phyloP scores from a whole-genome alignment of 805 yeast species.

The Zygoascus bituminiphila region DNA sequence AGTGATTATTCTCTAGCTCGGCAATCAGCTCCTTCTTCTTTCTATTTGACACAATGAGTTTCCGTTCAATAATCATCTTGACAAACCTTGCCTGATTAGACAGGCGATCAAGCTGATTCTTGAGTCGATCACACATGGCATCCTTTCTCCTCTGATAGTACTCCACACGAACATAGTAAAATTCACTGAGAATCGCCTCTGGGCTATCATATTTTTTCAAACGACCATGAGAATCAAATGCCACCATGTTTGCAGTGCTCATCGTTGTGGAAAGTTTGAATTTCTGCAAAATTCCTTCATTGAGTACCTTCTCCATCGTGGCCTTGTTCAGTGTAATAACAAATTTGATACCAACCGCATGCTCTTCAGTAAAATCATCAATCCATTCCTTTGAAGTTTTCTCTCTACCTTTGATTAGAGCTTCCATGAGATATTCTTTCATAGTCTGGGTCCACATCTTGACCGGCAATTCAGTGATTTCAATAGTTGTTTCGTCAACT shows the following conservation, averaged over 20 bases:
- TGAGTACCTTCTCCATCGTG: slow-evolving; percentile 73
- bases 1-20: slow-evolving; percentile 54
- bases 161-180: slow-evolving; percentile 77
- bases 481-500: slow-evolving; percentile 68
- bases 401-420: slow-evolving; percentile 49
- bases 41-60: slow-evolving; percentile 65
- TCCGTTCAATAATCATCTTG: slow-evolving; percentile 74
- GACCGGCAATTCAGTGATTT: slow-evolving; percentile 87
- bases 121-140: slow-evolving; percentile 54
- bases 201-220: slow-evolving; percentile 73
- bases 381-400: slow-evolving; percentile 61
- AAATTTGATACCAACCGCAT: slow-evolving; percentile 68
- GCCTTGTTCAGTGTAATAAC: slow-evolving; percentile 64
- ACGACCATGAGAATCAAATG: slow-evolving; percentile 84
- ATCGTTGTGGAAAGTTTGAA: slow-evolving; percentile 69
- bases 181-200: slow-evolving; percentile 73
- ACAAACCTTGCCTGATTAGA: slow-evolving; percentile 84
- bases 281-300: slow-evolving; percentile 72
- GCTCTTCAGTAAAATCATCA: slow-evolving; percentile 92
- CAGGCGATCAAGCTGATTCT: slow-evolving; percentile 66
- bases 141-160: slow-evolving; percentile 90
- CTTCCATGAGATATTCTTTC: slow-evolving; percentile 74
- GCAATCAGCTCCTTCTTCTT: slow-evolving; percentile 55
- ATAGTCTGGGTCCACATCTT: slow-evolving; percentile 87
- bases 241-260: slow-evolving; percentile 82